Evolutionary conservation across 2,329 filamentous ascomycete species (phyloP).

Genomic region (Cordyceps tenuipes): DNA sequence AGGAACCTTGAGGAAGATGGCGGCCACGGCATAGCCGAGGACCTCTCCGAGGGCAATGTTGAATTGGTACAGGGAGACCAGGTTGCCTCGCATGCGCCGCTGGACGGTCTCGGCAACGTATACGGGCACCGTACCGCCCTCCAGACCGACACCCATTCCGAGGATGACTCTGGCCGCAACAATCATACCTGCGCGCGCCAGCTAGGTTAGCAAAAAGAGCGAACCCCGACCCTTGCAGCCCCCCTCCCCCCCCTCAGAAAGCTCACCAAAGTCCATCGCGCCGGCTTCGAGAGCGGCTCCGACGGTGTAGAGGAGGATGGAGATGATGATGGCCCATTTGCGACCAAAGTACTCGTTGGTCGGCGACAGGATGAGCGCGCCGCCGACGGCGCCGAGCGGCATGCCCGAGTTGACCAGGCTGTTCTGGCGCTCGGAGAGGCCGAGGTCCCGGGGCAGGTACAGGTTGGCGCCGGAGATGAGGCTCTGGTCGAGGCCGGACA

Average conservation of each 20-base stretch:
- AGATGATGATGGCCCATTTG: constrained; percentile 60
- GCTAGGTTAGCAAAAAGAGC: too few relatives aligned
- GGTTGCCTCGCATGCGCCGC: constrained; percentile 57
- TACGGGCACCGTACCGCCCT: constrained; percentile 66
- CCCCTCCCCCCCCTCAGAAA: too few relatives aligned
- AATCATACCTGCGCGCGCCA: too few relatives aligned
- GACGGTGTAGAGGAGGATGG: constrained; percentile 60
- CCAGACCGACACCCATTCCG: constrained; percentile 62
- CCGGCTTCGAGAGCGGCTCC: constrained; percentile 62
- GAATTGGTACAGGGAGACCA: constrained; percentile 67
- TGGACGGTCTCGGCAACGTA: constrained; percentile 69
- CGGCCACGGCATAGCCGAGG: constrained; percentile 62
- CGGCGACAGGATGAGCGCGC: constrained; percentile 58
- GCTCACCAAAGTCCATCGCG: constrained; percentile 57
- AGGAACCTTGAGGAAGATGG: constrained; percentile 60
- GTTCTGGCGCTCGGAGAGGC: constrained; percentile 47
- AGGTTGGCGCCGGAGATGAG: constrained; percentile 65
- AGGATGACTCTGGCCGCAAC: constrained; percentile 59
- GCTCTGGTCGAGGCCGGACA: constrained; percentile 65
- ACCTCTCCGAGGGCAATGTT: constrained; percentile 70
- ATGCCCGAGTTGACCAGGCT: constrained; percentile 62
- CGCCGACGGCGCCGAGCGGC: constrained; percentile 63
- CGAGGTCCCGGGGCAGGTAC: constrained; percentile 52
- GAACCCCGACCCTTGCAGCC: too few relatives aligned
- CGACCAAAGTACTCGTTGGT: constrained; percentile 60